Percentiles rank a stretch among this genome's conserved stretches.
Conservation (phyloP, 495 filamentous ascomycete species). For the Daldinia vernicosa region DNA sequence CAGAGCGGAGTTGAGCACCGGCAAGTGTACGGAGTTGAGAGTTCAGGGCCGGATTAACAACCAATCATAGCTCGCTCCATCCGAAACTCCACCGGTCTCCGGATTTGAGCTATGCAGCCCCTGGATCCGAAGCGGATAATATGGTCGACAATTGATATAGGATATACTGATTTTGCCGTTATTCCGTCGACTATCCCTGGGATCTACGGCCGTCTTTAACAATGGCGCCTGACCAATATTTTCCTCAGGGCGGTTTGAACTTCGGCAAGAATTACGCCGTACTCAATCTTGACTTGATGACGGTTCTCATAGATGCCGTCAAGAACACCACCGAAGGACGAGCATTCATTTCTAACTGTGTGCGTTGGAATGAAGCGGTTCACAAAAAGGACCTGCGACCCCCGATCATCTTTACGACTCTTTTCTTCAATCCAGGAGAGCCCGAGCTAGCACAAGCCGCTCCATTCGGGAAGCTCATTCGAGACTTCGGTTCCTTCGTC, state of each 20-base stretch:
- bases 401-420: constrained; percentile 53
- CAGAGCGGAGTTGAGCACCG: constrained; percentile 28
- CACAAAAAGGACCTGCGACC: constrained; percentile 48
- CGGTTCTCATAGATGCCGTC: constrained; percentile 47
- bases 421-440: constrained; percentile 47
- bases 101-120: constrained; percentile 20
- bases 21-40: constrained; percentile 15
- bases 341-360: constrained; percentile 42
- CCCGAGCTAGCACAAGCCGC: constrained; percentile 47
- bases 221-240: background rate
- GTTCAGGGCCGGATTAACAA: constrained; percentile 1
- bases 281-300: constrained; percentile 59
- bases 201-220: background rate
- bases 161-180: background rate
- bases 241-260: constrained; percentile 1
- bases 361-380: constrained; percentile 52
- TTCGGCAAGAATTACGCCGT: constrained; percentile 54
- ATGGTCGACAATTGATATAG: background rate
- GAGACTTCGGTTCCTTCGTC: constrained; percentile 37
- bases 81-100: background rate
- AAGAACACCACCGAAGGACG: constrained; percentile 46
- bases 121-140: constrained; percentile 1
- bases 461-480: constrained; percentile 48
- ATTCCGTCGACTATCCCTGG: too few relatives aligned
- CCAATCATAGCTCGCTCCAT: background rate